Percentiles rank a stretch among this genome's conserved stretches.
phyloP scores from a whole-genome alignment of 1,284 basidiomycete species.

The Cryptococcus depauperatus region DNA sequence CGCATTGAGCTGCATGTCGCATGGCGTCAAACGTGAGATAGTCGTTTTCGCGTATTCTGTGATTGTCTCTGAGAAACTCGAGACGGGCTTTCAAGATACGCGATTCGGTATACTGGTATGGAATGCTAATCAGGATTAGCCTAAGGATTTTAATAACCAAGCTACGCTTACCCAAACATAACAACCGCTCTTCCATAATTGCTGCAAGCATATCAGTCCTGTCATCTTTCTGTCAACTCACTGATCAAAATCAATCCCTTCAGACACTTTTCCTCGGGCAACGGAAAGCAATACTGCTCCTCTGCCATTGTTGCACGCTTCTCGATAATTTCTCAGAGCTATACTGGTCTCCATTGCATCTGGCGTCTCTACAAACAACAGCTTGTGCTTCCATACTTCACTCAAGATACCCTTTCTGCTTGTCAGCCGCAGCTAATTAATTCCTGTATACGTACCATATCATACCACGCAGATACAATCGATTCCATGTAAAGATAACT shows the following conservation, averaged over 20 bases:
- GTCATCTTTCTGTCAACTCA: slow-evolving; percentile 9
- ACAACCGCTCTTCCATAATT: slow-evolving; percentile 98
- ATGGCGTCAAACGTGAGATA: slow-evolving; percentile 99
- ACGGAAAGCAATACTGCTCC: slow-evolving; percentile 95
- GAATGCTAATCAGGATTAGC: too few species aligned
- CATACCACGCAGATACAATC: slow-evolving; percentile 99
- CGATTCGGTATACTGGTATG: slow-evolving; percentile 98
- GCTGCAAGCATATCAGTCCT: slow-evolving; percentile 17
- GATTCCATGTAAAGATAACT: slow-evolving; percentile 99
- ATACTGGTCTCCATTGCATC: slow-evolving; percentile 99
- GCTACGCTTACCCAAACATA: slow-evolving; percentile 81
- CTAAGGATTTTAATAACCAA: slow-evolving; percentile 9
- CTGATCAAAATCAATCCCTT: slow-evolving; percentile 99
- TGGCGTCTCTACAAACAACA: slow-evolving; percentile 98
- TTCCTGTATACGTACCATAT: slow-evolving; percentile 85
- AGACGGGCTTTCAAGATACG: slow-evolving; percentile 94
- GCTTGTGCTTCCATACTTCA: slow-evolving; percentile 99
- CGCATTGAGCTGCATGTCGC: slow-evolving; percentile 98
- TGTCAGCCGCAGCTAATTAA: too few species aligned
- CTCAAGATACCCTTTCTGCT: slow-evolving; percentile 81
- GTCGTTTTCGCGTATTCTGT: slow-evolving; percentile 95
- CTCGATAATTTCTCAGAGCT: slow-evolving; percentile 91
- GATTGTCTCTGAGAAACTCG: slow-evolving; percentile 96
- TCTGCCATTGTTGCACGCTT: slow-evolving; percentile 96
- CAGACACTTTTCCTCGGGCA: slow-evolving; percentile 97